phyloP scores from a whole-genome alignment of 2,329 filamentous ascomycete genomes.

The Trichoderma hamatum region DNA sequence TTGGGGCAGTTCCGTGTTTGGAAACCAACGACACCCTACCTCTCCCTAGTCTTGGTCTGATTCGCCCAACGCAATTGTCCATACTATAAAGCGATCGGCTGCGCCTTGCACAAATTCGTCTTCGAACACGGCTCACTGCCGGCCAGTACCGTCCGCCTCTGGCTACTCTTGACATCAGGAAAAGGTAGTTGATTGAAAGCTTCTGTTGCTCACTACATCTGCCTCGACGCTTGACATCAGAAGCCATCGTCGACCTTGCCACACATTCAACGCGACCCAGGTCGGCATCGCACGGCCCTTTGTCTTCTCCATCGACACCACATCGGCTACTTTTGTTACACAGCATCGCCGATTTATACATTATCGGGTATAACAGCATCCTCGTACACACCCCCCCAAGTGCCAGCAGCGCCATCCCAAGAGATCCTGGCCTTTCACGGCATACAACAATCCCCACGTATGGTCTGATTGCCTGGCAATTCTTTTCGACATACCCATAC shows the following conservation, averaged over 20 bases:
- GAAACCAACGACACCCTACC: slow-evolving; percentile 1
- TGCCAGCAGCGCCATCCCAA: slow-evolving; percentile 24
- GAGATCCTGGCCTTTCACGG: slow-evolving; percentile 28
- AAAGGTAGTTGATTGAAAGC: background rate
- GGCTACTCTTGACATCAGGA: background rate
- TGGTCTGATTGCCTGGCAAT: slow-evolving; percentile 3
- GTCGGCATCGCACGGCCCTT: background rate
- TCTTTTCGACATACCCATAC: slow-evolving; percentile 5
- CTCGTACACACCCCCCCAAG: slow-evolving; percentile 21
- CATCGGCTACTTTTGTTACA: slow-evolving; percentile 19
- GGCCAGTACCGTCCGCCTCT: background rate
- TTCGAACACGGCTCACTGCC: background rate
- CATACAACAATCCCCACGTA: slow-evolving; percentile 31
- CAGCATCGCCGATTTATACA: slow-evolving; percentile 21
- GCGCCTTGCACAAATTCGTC: slow-evolving; percentile 6
- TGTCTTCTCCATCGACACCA: background rate
- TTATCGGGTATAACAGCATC: slow-evolving; percentile 22
- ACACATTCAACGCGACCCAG: background rate
- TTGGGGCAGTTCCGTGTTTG: slow-evolving; percentile 2
- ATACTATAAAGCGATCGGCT: slow-evolving; percentile 15
- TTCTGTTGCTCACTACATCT: background rate
- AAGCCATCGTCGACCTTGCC: background rate
- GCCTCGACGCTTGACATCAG: background rate
- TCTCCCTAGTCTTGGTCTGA: slow-evolving; percentile 10
- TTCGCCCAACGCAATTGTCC: slow-evolving; percentile 1